Evolutionary conservation across 805 yeast species (phyloP), one percentile per base, ranked within the genome.

Genomic region (Metschnikowia kofuensis): DNA sequence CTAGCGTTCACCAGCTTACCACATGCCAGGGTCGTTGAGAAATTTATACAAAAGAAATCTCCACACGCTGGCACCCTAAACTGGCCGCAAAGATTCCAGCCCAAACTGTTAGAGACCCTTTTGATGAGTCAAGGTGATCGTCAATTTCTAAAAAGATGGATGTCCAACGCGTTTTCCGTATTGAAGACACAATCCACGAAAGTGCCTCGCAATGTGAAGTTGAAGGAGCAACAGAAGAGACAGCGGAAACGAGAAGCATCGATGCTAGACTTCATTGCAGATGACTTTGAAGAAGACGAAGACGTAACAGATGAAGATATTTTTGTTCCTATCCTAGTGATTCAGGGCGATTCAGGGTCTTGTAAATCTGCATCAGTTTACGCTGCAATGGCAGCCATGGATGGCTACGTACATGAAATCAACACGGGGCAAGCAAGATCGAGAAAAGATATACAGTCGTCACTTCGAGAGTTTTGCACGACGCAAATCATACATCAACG

Each of bases 321-420:
- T 0, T 83, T 77, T 59, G 77, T 82, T 1, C 92, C 94, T 0
- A 61, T 87, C 3, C 65, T 86, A 61, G 79, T 88, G 11, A 58
- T 89, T 2, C 70, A 76, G 48, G 99, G 99, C 0, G 80, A 83
- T 0, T 61, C 74, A 0, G 96, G 96, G 0, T 73, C 80, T 10
- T 95, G 97, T 2, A 92, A 92, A 62, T 84, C 94, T 0, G 75
- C 89, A 0, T 66, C 90, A 0, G 74, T 92, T 0, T 79, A 87
- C 54, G 80, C 95, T 0, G 77, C 85, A 3, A 81, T 86, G 61
- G 70, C 78, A 9, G 82, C 80, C 40, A 54, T 84, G 9, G 70
- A 74, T 15, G 91, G 91, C 0, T 87, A 83, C 56, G 86, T 91
- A 2, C 85, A 87, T 62, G 98, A 92, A 62, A 74, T 91, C 29